Evolutionary conservation across 495 filamentous ascomycete species (phyloP).

Genomic region (Annulohypoxylon stygium): DNA sequence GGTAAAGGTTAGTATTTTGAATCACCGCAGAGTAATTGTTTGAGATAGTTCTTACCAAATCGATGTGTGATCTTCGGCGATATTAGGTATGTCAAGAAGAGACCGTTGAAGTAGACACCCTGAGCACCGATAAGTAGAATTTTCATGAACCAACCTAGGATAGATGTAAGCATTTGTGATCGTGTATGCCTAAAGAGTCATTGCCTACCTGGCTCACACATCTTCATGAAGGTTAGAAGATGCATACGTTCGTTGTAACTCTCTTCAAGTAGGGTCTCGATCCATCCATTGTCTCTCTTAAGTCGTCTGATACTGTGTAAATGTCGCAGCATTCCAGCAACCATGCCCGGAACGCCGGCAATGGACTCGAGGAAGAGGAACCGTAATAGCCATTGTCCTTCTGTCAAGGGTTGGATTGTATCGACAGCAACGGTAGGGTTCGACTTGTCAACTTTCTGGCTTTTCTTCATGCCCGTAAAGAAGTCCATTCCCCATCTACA

Average conservation of each 20-base stretch:
- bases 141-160: constrained; percentile 83
- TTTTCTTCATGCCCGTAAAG: constrained; percentile 59
- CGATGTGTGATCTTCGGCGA: constrained; percentile 92
- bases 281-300: constrained; percentile 97
- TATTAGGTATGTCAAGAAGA: constrained; percentile 91
- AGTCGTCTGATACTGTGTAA: constrained; percentile 83
- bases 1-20: constrained; percentile 77
- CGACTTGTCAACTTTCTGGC: constrained; percentile 61
- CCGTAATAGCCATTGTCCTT: constrained; percentile 72
- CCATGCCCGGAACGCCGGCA: constrained; percentile 96
- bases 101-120: constrained; percentile 91
- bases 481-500: constrained; percentile 62
- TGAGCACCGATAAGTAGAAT: constrained; percentile 84
- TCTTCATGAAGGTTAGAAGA: constrained; percentile 91
- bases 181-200: constrained; percentile 63
- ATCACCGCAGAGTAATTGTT: constrained; percentile 76
- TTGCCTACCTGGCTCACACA: constrained; percentile 78
- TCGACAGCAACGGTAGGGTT: constrained; percentile 60
- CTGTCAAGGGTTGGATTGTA: constrained; percentile 60
- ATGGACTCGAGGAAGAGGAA: constrained; percentile 96
- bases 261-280: constrained; percentile 95
- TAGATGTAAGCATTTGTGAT: constrained; percentile 69
- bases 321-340: constrained; percentile 93
- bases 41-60: constrained; percentile 71
- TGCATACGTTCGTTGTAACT: constrained; percentile 88